A percentile compares a stretch with the other conserved stretches of the same genome.
These are phyloP conservation scores for Podaxis mareebaensis DNA, from an alignment of 768 basidiomycete genomes.

Conservation along the genomic window DNA sequence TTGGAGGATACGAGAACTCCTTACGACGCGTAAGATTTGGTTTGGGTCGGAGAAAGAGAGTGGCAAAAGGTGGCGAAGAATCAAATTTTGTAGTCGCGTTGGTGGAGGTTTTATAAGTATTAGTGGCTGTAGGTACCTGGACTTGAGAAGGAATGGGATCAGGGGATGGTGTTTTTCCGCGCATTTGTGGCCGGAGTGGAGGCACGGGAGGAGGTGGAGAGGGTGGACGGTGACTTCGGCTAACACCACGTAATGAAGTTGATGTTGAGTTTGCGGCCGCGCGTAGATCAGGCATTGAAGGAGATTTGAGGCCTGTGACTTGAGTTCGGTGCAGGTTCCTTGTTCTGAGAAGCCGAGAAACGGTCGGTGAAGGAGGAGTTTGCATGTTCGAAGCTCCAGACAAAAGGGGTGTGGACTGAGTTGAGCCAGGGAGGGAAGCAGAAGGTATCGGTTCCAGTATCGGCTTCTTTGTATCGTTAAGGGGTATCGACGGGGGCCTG, in stretches of 20 bases:
- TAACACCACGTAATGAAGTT: not conserved
- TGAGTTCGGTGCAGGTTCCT: not conserved
- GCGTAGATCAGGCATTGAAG: conserved; percentile 14
- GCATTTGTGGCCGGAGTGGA: not conserved
- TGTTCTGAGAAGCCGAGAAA: not conserved
- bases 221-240: not conserved
- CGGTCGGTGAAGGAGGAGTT: not conserved
- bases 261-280: not conserved
- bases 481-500: not conserved
- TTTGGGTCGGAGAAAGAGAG: not conserved
- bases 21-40: conserved; percentile 4
- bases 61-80: not conserved
- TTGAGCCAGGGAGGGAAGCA: not conserved
- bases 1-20: conserved; percentile 5
- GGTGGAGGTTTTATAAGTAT: not conserved
- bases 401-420: not conserved
- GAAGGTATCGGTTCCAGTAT: not conserved
- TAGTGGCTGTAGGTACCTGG: not conserved
- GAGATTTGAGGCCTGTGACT: not conserved
- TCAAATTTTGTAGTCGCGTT: not conserved
- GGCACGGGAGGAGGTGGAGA: not conserved
- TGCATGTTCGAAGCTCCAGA: not conserved
- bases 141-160: not conserved
- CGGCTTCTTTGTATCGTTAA: not conserved
- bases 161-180: not conserved